Conservation (phyloP, 2,329 filamentous ascomycete species). For the Teratosphaeria viscida region DNA sequence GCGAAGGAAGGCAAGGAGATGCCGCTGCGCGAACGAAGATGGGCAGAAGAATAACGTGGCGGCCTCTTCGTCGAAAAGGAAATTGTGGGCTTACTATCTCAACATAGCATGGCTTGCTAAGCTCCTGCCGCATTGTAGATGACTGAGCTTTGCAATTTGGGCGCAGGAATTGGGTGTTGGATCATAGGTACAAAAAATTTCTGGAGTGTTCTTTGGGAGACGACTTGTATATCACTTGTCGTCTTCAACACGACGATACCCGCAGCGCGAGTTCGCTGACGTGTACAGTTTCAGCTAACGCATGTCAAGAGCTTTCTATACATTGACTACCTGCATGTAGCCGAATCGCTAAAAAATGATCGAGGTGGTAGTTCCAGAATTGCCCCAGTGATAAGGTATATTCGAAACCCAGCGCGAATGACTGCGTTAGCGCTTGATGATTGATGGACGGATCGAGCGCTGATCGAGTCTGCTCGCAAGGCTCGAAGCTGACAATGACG, state of each 20-base stretch:
- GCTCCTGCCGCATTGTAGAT: not conserved
- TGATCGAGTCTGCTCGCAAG: not conserved
- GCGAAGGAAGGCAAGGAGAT: slow-evolving; percentile 45
- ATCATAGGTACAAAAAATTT: not conserved
- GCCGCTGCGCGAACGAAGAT: slow-evolving; percentile 67
- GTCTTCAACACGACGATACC: not conserved
- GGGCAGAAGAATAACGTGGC: slow-evolving; percentile 45
- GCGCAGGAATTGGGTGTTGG: not conserved
- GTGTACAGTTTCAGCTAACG: not conserved
- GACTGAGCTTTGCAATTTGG: not conserved
- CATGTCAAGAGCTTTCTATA: not conserved
- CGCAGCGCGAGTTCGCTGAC: not conserved
- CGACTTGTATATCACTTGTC: not conserved
- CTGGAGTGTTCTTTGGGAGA: not conserved
- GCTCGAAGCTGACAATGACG: not conserved
- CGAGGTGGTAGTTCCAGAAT: not conserved
- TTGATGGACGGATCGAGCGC: no score
- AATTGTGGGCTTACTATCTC: not conserved
- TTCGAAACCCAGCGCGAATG: not conserved
- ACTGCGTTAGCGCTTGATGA: not conserved
- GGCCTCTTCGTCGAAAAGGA: not conserved
- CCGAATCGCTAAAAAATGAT: no score
- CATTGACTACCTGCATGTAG: not conserved
- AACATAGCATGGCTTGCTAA: not conserved
- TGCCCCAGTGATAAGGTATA: not conserved